A percentile compares a stretch with the other conserved stretches of the same genome.
These are phyloP conservation scores for Debaryomyces singareniensis DNA, from an alignment of 1,139 yeast species.

Conservation along the genomic window DNA sequence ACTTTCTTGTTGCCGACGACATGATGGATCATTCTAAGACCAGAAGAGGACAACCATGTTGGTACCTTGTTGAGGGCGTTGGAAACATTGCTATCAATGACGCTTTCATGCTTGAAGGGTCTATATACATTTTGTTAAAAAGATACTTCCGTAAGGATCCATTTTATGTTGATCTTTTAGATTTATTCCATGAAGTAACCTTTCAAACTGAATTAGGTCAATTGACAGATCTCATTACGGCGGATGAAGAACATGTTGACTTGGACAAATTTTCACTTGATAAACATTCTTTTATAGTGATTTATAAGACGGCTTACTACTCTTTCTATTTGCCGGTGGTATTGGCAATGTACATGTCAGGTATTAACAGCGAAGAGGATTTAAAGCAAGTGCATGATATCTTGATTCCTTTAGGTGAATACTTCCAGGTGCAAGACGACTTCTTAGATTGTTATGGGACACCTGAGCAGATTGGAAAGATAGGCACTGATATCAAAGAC, in stretches of 20 bases:
- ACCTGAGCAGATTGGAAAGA: constrained; percentile 95
- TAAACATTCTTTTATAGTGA: constrained; percentile 92
- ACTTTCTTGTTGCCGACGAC: constrained; percentile 95
- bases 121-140: constrained; percentile 83
- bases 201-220: constrained; percentile 98
- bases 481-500: constrained; percentile 97
- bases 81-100: constrained; percentile 95
- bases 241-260: constrained; percentile 93
- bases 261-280: constrained; percentile 77
- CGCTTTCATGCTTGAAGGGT: constrained; percentile 94
- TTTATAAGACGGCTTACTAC: constrained; percentile 95
- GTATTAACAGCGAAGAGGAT: constrained; percentile 62
- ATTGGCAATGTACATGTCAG: constrained; percentile 90
- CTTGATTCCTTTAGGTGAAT: constrained; percentile 92
- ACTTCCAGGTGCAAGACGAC: constrained; percentile 98
- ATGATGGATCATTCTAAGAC: constrained; percentile 98
- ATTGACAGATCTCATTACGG: constrained; percentile 88
- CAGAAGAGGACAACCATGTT: constrained; percentile 97
- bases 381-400: constrained; percentile 85
- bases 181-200: constrained; percentile 89
- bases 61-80: constrained; percentile 81
- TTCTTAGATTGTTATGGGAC: constrained; percentile 96
- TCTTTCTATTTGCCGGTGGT: constrained; percentile 98
- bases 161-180: constrained; percentile 86
- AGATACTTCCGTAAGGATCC: constrained; percentile 77